Percentiles rank a stretch among this genome's conserved stretches.
phyloP scores from a whole-genome alignment of 2,329 filamentous ascomycete species.

The Microsporum audouinii region DNA sequence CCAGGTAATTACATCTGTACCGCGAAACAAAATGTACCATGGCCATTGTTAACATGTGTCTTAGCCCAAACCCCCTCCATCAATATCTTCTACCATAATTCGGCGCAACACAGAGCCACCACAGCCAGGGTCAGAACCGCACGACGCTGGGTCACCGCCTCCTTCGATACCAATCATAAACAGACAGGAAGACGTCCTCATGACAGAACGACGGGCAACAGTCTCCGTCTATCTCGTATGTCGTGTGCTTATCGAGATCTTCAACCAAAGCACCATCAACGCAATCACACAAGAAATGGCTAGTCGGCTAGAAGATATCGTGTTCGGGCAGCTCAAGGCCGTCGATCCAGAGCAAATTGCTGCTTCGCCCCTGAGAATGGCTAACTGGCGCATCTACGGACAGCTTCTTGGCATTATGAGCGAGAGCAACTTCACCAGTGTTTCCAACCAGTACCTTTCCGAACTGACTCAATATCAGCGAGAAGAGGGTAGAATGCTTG shows the following conservation, averaged over 20 bases:
- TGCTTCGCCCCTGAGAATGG: conserved; percentile 65
- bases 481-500: conserved; percentile 46
- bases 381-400: conserved; percentile 92
- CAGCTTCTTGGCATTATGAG: conserved; percentile 95
- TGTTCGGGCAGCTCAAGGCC: conserved; percentile 87
- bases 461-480: conserved; percentile 70
- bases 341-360: conserved; percentile 67
- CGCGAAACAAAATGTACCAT: neutral
- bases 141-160: conserved; percentile 19
- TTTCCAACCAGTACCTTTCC: conserved; percentile 67
- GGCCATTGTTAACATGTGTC: neutral
- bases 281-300: conserved; percentile 85
- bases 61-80: conserved; percentile 25
- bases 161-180: conserved; percentile 28
- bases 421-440: conserved; percentile 74
- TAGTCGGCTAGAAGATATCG: conserved; percentile 85
- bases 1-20: conserved; percentile 19
- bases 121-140: conserved; percentile 34
- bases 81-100: conserved; percentile 40
- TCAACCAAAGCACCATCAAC: conserved; percentile 72
- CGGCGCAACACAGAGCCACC: conserved; percentile 66
- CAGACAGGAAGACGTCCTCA: conserved; percentile 58
- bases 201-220: conserved; percentile 79
- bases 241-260: conserved; percentile 84
- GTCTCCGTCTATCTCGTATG: conserved; percentile 95